Evolutionary conservation across 805 yeast genomes (phyloP).

Genomic region (Yarrowia keelungensis): DNA sequence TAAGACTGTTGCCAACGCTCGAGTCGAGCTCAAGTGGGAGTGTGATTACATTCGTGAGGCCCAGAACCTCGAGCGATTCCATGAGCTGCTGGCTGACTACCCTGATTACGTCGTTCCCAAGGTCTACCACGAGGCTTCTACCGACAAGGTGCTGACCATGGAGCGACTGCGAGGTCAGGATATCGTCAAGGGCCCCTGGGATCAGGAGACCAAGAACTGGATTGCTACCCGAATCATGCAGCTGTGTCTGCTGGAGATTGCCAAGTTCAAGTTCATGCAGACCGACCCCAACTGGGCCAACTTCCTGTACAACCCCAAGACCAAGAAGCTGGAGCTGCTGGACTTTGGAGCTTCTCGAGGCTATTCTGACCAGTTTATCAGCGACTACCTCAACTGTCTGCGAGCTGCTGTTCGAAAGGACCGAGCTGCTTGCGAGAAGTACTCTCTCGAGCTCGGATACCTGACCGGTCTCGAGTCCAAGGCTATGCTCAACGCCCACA

Average conservation of each 20-base stretch:
- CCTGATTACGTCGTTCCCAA: conserved; percentile 79
- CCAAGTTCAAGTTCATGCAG: conserved; percentile 89
- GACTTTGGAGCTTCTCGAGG: conserved; percentile 97
- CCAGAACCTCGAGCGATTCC: conserved; percentile 70
- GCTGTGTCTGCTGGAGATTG: conserved; percentile 83
- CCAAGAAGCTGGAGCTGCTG: conserved; percentile 77
- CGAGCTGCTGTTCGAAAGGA: conserved; percentile 78
- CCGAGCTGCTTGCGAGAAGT: conserved; percentile 64
- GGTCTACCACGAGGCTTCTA: conserved; percentile 77
- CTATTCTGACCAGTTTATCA: conserved; percentile 70
- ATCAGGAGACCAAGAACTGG: conserved; percentile 76
- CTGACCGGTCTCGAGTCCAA: conserved; percentile 89
- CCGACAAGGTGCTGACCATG: conserved; percentile 88
- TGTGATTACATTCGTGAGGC: conserved; percentile 96
- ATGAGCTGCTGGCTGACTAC: conserved; percentile 64
- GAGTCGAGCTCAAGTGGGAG: conserved; percentile 95
- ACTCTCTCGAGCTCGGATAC: conserved; percentile 79
- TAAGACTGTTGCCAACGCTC: conserved; percentile 89
- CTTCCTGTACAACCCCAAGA: conserved; percentile 77
- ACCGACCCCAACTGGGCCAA: conserved; percentile 99
- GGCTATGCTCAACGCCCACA: conserved; percentile 89
- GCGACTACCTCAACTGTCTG: conserved; percentile 71
- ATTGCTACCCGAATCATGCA: conserved; percentile 87
- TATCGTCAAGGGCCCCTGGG: conserved; percentile 74
- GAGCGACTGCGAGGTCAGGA: conserved; percentile 83